These are phyloP conservation scores for Lenwebbia sp. DNA, from an alignment of 345 rosid species.

Conservation along the genomic window DNA sequence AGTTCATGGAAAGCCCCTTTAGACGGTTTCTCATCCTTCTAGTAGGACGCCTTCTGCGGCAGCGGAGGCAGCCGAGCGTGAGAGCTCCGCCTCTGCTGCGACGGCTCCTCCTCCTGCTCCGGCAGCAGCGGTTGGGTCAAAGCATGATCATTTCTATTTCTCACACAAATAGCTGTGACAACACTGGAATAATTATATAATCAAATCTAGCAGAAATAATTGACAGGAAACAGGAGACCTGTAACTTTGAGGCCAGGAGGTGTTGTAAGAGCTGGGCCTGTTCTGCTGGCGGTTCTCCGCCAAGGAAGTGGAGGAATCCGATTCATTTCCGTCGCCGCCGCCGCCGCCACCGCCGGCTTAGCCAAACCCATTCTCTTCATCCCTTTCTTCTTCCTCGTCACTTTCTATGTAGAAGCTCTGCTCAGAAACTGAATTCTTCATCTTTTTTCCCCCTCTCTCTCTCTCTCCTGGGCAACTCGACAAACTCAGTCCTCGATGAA, in stretches of 20 bases:
- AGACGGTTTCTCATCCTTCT: constrained; percentile 22
- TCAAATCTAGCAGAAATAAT: neutral
- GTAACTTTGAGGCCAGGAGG: constrained; percentile 96
- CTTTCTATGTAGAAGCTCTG: constrained; percentile 81
- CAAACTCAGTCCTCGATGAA: neutral
- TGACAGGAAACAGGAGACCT: constrained; percentile 24
- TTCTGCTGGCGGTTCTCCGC: constrained; percentile 29
- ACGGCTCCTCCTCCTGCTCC: constrained; percentile 21
- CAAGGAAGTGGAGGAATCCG: constrained; percentile 45
- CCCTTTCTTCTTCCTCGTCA: constrained; percentile 65
- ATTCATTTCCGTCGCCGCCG: constrained; percentile 25
- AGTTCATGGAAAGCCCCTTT: constrained; percentile 39
- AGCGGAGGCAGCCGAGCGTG: constrained; percentile 17
- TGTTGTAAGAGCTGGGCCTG: constrained; percentile 46
- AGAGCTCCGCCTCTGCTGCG: constrained; percentile 15
- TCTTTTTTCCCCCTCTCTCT: neutral
- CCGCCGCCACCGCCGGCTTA: neutral
- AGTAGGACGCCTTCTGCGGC: constrained; percentile 20
- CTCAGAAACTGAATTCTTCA: constrained; percentile 82
- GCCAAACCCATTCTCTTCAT: constrained; percentile 10
- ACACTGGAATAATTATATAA: neutral
- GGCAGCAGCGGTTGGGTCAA: constrained; percentile 20
- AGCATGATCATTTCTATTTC: neutral
- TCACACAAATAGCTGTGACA: neutral
- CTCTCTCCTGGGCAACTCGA: neutral